These are phyloP conservation scores for Allium sativum DNA, from an alignment of 106 monocot species.

Conservation along the genomic window DNA sequence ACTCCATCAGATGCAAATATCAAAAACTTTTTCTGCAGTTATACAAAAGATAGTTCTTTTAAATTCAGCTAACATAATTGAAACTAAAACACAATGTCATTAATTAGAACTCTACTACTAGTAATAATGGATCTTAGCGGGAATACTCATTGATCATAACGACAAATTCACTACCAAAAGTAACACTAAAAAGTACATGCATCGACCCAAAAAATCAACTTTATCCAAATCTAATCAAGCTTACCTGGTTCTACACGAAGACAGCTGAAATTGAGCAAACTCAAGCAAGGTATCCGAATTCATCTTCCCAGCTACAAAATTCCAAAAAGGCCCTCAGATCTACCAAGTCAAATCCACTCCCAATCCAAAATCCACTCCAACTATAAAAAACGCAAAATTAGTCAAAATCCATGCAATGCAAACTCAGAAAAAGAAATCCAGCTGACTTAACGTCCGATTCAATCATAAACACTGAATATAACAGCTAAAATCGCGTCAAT, in stretches of 20 bases:
- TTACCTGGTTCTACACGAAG: slow-evolving; percentile 68
- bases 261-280: slow-evolving; percentile 80
- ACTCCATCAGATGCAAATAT: too few relatives aligned
- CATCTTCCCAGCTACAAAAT: slow-evolving; percentile 30
- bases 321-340: slow-evolving; percentile 10
- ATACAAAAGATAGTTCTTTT: too few relatives aligned
- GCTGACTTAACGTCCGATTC: background rate
- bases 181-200: too few relatives aligned
- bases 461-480: too few relatives aligned
- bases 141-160: too few relatives aligned
- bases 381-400: slow-evolving; percentile 4
- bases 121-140: too few relatives aligned
- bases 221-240: background rate
- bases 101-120: too few relatives aligned
- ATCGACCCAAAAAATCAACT: background rate
- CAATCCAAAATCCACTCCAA: slow-evolving; percentile 2
- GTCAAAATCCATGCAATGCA: slow-evolving; percentile 15
- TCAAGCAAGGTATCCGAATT: slow-evolving; percentile 62
- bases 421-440: background rate
- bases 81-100: too few relatives aligned
- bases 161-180: too few relatives aligned
- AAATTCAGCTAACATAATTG: too few relatives aligned
- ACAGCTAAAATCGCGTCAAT: too few relatives aligned
- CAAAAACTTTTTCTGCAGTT: too few relatives aligned
- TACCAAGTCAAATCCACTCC: slow-evolving; percentile 6